Percentiles rank a stretch among this genome's conserved stretches.
These are phyloP conservation scores for Fusarium staphyleae DNA, from an alignment of 2,329 filamentous ascomycete genomes.

Conservation along the genomic window DNA sequence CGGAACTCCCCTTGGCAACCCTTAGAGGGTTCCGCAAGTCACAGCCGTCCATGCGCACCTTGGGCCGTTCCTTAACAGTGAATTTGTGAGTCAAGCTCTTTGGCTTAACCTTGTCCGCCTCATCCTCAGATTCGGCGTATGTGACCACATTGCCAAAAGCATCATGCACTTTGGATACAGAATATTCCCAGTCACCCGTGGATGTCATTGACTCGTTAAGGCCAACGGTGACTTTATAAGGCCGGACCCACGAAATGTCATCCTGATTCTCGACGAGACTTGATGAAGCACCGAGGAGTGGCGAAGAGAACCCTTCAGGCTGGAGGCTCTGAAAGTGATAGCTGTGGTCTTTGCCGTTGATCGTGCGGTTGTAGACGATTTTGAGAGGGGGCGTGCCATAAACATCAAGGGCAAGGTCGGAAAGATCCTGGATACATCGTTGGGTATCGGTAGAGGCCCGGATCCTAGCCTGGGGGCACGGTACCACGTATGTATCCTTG, in stretches of 20 bases:
- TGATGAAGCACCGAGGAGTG: constrained; percentile 69
- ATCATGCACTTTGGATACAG: constrained; percentile 90
- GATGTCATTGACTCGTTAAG: constrained; percentile 88
- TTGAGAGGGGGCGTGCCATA: constrained; percentile 89
- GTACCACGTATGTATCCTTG: constrained; percentile 82
- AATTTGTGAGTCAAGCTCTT: constrained; percentile 78
- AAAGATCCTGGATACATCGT: constrained; percentile 87
- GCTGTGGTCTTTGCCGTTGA: constrained; percentile 83
- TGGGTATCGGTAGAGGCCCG: constrained; percentile 65
- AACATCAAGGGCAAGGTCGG: constrained; percentile 82
- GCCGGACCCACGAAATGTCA: constrained; percentile 81
- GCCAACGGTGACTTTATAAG: constrained; percentile 77
- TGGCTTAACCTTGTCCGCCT: constrained; percentile 69
- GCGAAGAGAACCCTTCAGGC: constrained; percentile 83
- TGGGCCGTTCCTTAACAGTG: constrained; percentile 84
- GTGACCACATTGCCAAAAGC: constrained; percentile 85
- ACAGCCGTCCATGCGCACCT: constrained; percentile 74
- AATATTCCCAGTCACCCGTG: constrained; percentile 86
- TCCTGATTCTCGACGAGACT: constrained; percentile 67
- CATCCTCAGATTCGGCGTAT: constrained; percentile 72
- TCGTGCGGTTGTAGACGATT: constrained; percentile 87
- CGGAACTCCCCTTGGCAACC: constrained; percentile 76
- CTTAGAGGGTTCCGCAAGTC: constrained; percentile 82
- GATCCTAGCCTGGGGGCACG: constrained; percentile 82
- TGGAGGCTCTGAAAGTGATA: constrained; percentile 94